These are phyloP conservation scores for Moricandia moricandioides DNA, from an alignment of 345 rosid species.

Conservation along the genomic window DNA sequence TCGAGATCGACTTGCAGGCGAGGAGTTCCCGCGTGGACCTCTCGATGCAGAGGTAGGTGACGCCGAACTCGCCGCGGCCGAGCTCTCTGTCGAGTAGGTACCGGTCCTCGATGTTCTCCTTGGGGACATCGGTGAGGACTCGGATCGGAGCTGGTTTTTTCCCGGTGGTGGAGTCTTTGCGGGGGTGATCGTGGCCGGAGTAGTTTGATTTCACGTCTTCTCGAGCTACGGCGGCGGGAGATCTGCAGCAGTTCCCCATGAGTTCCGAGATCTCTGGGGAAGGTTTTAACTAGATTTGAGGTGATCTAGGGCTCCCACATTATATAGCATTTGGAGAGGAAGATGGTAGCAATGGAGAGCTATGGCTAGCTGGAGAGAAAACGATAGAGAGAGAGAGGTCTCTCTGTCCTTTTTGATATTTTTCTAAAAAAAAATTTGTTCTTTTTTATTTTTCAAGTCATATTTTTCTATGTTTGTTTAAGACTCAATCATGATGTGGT, in stretches of 20 bases:
- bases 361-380: constrained; percentile 1
- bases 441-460: not conserved
- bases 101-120: constrained; percentile 84
- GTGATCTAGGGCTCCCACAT: constrained; percentile 54
- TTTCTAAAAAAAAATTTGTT: no score
- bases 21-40: constrained; percentile 69
- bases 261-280: constrained; percentile 27
- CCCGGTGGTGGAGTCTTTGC: constrained; percentile 49
- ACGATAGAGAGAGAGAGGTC: not conserved
- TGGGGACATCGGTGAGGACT: constrained; percentile 65
- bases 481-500: constrained; percentile 24
- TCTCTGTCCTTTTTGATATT: constrained; percentile 1
- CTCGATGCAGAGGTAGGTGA: constrained; percentile 91
- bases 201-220: constrained; percentile 92
- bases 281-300: constrained; percentile 38
- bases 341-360: not conserved
- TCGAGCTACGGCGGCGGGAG: constrained; percentile 96
- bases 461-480: constrained; percentile 10
- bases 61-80: constrained; percentile 98
- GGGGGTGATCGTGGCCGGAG: constrained; percentile 66
- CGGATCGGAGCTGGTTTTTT: constrained; percentile 66
- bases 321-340: constrained; percentile 8
- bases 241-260: constrained; percentile 99
- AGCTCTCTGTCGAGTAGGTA: constrained; percentile 92
- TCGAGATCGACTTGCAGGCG: constrained; percentile 92